Percentiles rank a stretch among this genome's conserved stretches.
These are phyloP conservation scores for Coemansia sp. DNA, from an alignment of 192 early-diverging fungal species.

Conservation along the genomic window DNA sequence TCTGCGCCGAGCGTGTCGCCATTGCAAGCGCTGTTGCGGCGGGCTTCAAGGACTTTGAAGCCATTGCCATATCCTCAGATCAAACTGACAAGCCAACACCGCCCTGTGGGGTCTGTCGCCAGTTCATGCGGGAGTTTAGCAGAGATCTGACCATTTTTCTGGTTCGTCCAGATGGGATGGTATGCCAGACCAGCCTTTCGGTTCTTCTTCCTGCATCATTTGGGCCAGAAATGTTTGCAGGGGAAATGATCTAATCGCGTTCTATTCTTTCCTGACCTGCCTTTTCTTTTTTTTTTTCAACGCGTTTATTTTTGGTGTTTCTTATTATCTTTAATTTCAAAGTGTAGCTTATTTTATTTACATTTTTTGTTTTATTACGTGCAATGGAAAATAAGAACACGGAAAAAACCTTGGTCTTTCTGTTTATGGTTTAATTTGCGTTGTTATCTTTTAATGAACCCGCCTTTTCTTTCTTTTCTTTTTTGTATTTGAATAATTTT, in stretches of 20 bases:
- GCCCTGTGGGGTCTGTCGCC: constrained; percentile 69
- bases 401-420: neutral
- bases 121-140: constrained; percentile 85
- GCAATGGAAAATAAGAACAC: too few species aligned
- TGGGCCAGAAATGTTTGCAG: constrained; percentile 60
- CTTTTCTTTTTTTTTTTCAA: neutral
- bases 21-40: constrained; percentile 86
- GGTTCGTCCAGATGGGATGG: constrained; percentile 57
- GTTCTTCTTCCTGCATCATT: constrained; percentile 74
- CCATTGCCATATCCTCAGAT: constrained; percentile 76
- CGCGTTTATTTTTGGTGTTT: constrained; percentile 6
- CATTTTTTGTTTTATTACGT: constrained; percentile 9
- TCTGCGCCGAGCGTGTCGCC: constrained; percentile 91
- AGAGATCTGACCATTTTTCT: constrained; percentile 63
- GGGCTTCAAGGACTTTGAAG: constrained; percentile 72
- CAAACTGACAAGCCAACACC: constrained; percentile 52
- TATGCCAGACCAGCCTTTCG: constrained; percentile 52
- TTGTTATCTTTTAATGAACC: neutral
- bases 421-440: neutral
- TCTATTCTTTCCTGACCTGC: constrained; percentile 2
- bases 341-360: neutral
- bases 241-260: constrained; percentile 11
- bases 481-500: constrained; percentile 5
- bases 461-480: neutral
- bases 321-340: constrained; percentile 7